A percentile compares a stretch with the other conserved stretches of the same genome.
phyloP scores from a whole-genome alignment of 257 asterid species.

The Scutellaria baicalensis region DNA sequence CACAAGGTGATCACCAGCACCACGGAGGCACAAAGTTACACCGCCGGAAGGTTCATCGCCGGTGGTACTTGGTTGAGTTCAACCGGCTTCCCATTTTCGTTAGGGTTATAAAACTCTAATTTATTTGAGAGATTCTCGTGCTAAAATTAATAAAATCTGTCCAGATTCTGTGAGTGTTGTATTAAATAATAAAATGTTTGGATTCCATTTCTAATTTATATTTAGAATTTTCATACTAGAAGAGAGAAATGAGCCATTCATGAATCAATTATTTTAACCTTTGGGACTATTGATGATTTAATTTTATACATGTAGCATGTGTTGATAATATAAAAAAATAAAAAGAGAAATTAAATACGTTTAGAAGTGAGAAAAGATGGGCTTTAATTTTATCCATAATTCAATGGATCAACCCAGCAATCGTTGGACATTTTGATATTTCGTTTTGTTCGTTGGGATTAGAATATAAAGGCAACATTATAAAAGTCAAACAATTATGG shows the following conservation, averaged over 20 bases:
- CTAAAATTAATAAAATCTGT: not conserved
- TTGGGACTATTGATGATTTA: too few species aligned
- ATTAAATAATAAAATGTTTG: not conserved
- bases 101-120: constrained; percentile 22
- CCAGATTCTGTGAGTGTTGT: not conserved
- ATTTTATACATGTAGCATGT: too few species aligned
- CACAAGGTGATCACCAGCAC: constrained; percentile 51
- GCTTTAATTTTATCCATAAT: too few species aligned
- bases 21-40: constrained; percentile 46
- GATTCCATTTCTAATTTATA: too few species aligned
- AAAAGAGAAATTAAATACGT: too few species aligned
- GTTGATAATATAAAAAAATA: too few species aligned
- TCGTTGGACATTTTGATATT: not conserved
- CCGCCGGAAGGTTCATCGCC: constrained; percentile 47
- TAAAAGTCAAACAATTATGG: not conserved
- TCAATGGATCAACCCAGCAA: too few species aligned
- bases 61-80: constrained; percentile 55
- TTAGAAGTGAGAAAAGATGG: too few species aligned
- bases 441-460: not conserved
- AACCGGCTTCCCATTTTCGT: constrained; percentile 54
- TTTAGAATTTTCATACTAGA: too few species aligned
- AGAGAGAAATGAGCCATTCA: too few species aligned
- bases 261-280: too few species aligned
- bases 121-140: not conserved
- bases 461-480: not conserved